Evolutionary conservation across 2,329 filamentous ascomycete species (phyloP).

Genomic region (Rutstroemia sp.): DNA sequence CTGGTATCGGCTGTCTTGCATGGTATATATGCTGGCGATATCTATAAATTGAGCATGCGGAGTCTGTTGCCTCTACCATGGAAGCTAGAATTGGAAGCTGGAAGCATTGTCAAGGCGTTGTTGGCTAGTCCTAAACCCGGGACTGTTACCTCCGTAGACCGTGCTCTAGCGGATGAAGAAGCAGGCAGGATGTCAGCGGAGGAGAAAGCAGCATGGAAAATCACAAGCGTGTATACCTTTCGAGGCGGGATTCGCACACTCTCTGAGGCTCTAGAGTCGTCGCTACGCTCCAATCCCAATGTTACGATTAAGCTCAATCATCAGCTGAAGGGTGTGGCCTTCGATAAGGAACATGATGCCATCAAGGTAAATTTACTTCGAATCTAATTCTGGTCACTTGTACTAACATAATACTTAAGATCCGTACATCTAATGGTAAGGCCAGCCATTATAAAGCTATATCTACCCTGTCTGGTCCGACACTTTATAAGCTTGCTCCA

Average conservation of each 20-base stretch:
- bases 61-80: conserved; percentile 38
- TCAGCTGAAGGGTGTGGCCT: conserved; percentile 41
- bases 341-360: conserved; percentile 31
- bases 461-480: conserved; percentile 44
- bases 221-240: conserved; percentile 38
- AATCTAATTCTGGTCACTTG: conserved; percentile 3
- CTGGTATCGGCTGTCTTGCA: conserved; percentile 70
- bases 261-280: conserved; percentile 43
- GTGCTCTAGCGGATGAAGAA: not conserved
- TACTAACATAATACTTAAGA: conserved; percentile 15
- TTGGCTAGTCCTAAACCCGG: not conserved
- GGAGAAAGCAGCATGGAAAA: conserved; percentile 13
- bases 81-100: conserved; percentile 16
- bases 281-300: conserved; percentile 45
- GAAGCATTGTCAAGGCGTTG: conserved; percentile 11
- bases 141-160: not conserved
- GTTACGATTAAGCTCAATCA: conserved; percentile 49
- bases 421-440: conserved; percentile 25
- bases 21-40: conserved; percentile 88
- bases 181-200: not conserved
- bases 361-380: conserved; percentile 36
- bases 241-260: conserved; percentile 57
- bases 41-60: conserved; percentile 69
- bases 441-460: conserved; percentile 50
- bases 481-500: conserved; percentile 17